These are phyloP conservation scores for Ganoderma resinaceum DNA, from an alignment of 1,284 basidiomycete genomes.

Conservation along the genomic window DNA sequence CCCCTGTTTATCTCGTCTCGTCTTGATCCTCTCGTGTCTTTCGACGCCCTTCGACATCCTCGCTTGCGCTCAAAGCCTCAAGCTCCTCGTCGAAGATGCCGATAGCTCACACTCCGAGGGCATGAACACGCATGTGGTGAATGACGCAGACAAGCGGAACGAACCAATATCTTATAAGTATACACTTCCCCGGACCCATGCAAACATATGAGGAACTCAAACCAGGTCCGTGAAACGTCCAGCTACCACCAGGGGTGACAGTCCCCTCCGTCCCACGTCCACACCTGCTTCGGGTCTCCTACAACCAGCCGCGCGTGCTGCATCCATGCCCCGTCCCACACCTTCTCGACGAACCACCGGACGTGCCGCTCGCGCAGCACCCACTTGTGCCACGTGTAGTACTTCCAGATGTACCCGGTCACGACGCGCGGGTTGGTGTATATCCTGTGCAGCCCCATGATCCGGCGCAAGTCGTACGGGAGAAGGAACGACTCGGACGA, in stretches of 20 bases:
- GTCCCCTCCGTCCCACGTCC: conserved; percentile 48
- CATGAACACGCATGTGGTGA: too few species aligned
- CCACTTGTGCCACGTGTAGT: conserved; percentile 55
- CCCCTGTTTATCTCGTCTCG: too few species aligned
- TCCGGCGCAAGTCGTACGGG: conserved; percentile 60
- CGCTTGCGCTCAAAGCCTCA: too few species aligned
- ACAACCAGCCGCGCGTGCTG: conserved; percentile 46
- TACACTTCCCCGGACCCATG: neutral
- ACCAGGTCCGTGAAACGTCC: neutral
- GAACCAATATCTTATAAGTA: neutral
- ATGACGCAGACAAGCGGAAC: too few species aligned
- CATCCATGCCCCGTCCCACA: conserved; percentile 49
- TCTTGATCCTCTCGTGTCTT: too few species aligned
- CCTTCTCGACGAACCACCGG: conserved; percentile 51
- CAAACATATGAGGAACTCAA: neutral
- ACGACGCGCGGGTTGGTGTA: conserved; percentile 54
- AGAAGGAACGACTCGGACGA: conserved; percentile 61
- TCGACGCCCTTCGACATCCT: too few species aligned
- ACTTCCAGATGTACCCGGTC: conserved; percentile 46
- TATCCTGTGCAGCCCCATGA: conserved; percentile 49
- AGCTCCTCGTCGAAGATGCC: too few species aligned
- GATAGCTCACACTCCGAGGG: too few species aligned
- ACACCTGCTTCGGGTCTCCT: conserved; percentile 42
- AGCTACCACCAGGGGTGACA: conserved; percentile 44
- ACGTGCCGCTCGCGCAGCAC: conserved; percentile 51